Evolutionary conservation across 75 land plant genomes (phyloP).

Genomic region (Chamaecyparis obtusa): DNA sequence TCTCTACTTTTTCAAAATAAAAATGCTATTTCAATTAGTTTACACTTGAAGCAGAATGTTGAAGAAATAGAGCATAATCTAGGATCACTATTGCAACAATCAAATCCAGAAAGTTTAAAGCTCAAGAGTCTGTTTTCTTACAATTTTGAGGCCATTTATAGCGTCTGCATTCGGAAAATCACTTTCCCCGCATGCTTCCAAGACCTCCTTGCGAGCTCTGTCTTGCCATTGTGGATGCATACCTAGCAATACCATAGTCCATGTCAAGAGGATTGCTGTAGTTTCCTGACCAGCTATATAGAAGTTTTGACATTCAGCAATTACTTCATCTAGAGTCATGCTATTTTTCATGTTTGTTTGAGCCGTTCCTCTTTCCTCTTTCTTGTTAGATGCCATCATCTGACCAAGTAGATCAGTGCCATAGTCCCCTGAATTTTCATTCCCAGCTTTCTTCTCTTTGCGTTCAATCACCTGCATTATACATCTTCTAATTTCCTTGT

Average conservation of each 20-base stretch:
- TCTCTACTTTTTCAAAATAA: too few relatives aligned
- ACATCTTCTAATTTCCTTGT: too few relatives aligned
- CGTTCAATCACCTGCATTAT: too few relatives aligned
- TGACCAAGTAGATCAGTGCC: too few relatives aligned
- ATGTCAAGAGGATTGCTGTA: slow-evolving; percentile 34
- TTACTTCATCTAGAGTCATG: slow-evolving; percentile 29
- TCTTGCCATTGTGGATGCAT: slow-evolving; percentile 40
- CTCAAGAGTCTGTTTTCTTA: slow-evolving; percentile 11
- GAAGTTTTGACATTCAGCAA: slow-evolving; percentile 52
- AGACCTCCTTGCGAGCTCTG: slow-evolving; percentile 44
- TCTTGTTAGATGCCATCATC: too few relatives aligned
- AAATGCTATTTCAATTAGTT: background rate
- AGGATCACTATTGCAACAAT: too few relatives aligned
- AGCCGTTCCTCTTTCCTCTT: too few relatives aligned
- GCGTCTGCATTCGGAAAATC: slow-evolving; percentile 25
- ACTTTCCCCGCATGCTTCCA: slow-evolving; percentile 23
- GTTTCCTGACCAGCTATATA: slow-evolving; percentile 54
- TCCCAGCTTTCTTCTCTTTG: too few relatives aligned
- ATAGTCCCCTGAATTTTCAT: too few relatives aligned
- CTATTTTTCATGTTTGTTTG: too few relatives aligned
- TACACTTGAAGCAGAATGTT: too few relatives aligned
- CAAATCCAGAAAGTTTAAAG: background rate
- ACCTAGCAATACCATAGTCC: slow-evolving; percentile 35
- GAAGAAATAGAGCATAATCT: too few relatives aligned
- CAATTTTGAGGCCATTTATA: slow-evolving; percentile 43